A percentile compares a stretch with the other conserved stretches of the same genome.
Conservation (phyloP, 2,329 filamentous ascomycete genomes). For the Penicillium decumbens region DNA sequence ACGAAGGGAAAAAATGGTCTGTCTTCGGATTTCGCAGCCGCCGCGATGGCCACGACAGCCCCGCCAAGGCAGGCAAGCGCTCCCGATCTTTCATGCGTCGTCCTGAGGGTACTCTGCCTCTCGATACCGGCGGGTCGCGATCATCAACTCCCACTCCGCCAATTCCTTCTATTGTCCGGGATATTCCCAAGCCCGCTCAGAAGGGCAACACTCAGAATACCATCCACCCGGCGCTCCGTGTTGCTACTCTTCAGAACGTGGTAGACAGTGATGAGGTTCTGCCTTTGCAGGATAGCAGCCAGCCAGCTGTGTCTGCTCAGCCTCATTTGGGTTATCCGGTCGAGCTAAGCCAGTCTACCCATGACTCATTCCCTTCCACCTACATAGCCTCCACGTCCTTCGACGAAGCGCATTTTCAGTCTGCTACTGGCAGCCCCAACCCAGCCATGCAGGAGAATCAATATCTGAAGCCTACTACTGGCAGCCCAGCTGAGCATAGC, state of each 20-base stretch:
- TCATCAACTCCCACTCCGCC: conserved; percentile 8
- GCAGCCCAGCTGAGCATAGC: background rate
- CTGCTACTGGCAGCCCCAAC: background rate
- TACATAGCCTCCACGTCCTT: background rate
- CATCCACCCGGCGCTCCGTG: background rate
- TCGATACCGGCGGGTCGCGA: background rate
- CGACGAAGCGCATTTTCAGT: background rate
- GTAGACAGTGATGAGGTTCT: background rate
- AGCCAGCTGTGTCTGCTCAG: background rate
- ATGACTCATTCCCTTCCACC: background rate
- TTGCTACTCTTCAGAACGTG: background rate
- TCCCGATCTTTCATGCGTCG: conserved; percentile 6
- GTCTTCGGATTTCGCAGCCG: conserved; percentile 18
- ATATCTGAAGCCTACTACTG: background rate
- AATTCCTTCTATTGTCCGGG: conserved; percentile 1
- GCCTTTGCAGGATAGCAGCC: background rate
- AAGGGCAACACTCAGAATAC: background rate
- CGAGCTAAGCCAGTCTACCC: background rate
- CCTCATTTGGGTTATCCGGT: background rate
- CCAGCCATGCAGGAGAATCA: background rate
- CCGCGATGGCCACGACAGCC: conserved; percentile 7
- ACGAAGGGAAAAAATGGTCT: conserved; percentile 15
- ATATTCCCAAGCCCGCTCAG: background rate
- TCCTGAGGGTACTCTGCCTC: background rate
- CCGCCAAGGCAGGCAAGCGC: conserved; percentile 4